Base-by-base conservation (phyloP, 2,329 filamentous ascomycete genomes). In the Epichloe hybrida region DNA sequence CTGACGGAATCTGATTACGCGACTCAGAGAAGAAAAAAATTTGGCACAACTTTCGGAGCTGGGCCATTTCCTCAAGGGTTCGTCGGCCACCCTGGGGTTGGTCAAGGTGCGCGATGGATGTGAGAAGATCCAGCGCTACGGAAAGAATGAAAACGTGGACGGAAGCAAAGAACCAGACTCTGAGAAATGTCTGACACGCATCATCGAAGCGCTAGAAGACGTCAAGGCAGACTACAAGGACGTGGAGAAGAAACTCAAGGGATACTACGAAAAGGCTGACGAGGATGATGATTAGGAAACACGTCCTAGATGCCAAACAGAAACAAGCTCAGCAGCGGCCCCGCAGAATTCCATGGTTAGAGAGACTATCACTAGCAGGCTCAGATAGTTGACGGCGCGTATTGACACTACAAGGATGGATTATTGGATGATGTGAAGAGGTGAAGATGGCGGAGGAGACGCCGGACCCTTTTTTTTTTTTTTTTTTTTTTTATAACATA, bases 41-140 rank as follows among this genome's bases (percentile, higher is more conserved):
- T 80, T 97, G 52, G 67, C 71, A n/a, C 73, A 81, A 57, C 80
- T 97, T 37, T 95, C 88, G 36, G 76, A 79, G 49, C 81, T 95
- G 35, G 93, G 93, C 41, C 93, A 98, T 70, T 98, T 95, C 72
- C 77, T 98, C 59, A 98, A 98, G 71, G 93, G 93, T 53, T 97
- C 91, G 6, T 96, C 91, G 8, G 91, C 93, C 39, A 96, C 93
- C 4, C 78, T 98, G 50, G 93, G 93, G 44, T 79, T 97, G 50
- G 84, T 79, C 61, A 94, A 94, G 67, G 85, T 98, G 61, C 87
- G 88, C 66, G 89, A 96, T 62, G 84, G 81, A 55, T 98, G 93
- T 71, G 90, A 97, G 70, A 89, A 94, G 74, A 96, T 98, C 61
- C 91, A 98, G 69, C 85, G 95, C 63, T 94, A 83, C 65, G 91